Conservation (phyloP, 2,329 filamentous ascomycete genomes). For the Talaromyces sp. region DNA sequence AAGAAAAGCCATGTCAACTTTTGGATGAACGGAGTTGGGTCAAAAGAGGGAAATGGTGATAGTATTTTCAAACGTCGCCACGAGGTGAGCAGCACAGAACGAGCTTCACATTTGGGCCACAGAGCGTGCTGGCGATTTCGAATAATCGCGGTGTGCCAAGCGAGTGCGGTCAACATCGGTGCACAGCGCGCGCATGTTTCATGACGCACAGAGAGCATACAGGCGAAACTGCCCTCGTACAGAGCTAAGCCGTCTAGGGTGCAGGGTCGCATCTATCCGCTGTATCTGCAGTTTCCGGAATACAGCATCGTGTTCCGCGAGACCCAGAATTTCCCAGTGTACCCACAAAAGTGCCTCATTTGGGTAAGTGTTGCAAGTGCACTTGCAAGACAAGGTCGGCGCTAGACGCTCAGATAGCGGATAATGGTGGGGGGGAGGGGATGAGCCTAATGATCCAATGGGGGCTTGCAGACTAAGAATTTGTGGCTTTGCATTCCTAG, state of each 20-base stretch:
- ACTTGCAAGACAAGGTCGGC: not conserved
- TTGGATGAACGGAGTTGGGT: not conserved
- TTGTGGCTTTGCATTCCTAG: slow-evolving; percentile 11
- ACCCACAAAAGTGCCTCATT: not conserved
- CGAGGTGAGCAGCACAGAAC: not conserved
- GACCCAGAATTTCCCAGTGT: not conserved
- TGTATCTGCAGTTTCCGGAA: slow-evolving; percentile 6
- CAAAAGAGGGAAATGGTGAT: not conserved
- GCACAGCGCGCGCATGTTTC: slow-evolving; percentile 3
- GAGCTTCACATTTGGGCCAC: not conserved
- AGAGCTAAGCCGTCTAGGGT: not conserved
- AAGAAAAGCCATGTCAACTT: not conserved
- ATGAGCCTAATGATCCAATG: slow-evolving; percentile 5
- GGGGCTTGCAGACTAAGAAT: not conserved
- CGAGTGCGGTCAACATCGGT: not conserved
- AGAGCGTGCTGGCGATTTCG: not conserved
- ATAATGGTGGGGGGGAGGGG: not conserved
- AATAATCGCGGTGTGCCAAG: not conserved
- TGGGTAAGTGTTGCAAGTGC: not conserved
- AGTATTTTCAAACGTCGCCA: not conserved
- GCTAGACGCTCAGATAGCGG: slow-evolving; percentile 6
- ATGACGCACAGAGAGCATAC: slow-evolving; percentile 2
- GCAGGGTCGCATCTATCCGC: slow-evolving; percentile 3
- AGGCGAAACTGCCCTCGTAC: slow-evolving; percentile 1
- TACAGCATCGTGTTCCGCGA: slow-evolving; percentile 7